These are phyloP conservation scores for Hydrangea macrophylla DNA, from an alignment of 148 eudicot species.

Conservation along the genomic window DNA sequence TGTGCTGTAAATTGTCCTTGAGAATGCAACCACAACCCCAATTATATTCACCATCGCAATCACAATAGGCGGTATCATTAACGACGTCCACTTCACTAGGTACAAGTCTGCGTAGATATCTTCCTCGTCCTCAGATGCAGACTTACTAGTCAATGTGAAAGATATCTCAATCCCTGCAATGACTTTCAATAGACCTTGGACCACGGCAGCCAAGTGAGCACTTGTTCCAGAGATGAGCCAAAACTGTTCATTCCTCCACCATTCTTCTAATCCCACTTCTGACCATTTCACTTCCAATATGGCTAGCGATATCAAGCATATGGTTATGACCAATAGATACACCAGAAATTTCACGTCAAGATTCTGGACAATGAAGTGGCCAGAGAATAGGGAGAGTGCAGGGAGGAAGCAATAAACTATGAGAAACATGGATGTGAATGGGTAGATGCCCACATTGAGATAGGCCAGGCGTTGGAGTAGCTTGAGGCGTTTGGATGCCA, in stretches of 20 bases:
- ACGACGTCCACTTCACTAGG: neutral
- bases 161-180: no score
- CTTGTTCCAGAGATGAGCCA: neutral
- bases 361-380: neutral
- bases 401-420: neutral
- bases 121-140: neutral
- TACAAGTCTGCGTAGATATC: neutral
- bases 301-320: neutral
- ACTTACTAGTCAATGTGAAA: neutral
- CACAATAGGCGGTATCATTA: neutral
- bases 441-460: neutral
- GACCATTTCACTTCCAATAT: neutral
- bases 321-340: neutral
- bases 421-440: no score
- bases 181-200: neutral
- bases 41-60: neutral
- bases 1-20: neutral
- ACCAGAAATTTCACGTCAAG: neutral
- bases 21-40: neutral
- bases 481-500: neutral
- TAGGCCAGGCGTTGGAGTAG: neutral
- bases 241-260: slow-evolving; percentile 2
- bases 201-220: neutral
- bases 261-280: neutral
- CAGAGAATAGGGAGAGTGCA: neutral